A percentile compares a stretch with the other conserved stretches of the same genome.
Evolutionary conservation across 2,329 filamentous ascomycete genomes (phyloP).

Genomic region (Bretziella fagacearum): DNA sequence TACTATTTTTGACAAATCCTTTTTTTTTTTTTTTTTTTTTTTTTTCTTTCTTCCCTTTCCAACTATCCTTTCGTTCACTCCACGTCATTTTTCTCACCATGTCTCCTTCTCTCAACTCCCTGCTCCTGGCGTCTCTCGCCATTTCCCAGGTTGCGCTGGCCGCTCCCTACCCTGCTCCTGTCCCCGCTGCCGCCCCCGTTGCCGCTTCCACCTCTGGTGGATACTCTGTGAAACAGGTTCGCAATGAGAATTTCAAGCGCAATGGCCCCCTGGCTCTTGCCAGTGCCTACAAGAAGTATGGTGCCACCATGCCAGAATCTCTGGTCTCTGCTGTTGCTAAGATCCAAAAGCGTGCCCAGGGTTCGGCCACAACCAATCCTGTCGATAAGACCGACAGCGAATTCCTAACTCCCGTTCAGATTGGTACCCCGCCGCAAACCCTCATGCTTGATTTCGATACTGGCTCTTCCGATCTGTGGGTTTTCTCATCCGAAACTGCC

Average conservation of each 20-base stretch:
- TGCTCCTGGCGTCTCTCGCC: slow-evolving; percentile 17
- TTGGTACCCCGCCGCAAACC: slow-evolving; percentile 28
- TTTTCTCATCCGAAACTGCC: slow-evolving; percentile 29
- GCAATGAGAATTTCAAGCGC: slow-evolving; percentile 22
- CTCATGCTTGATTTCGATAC: slow-evolving; percentile 30
- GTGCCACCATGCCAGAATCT: slow-evolving; percentile 20
- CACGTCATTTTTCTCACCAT: background rate
- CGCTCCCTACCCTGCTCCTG: slow-evolving; percentile 7
- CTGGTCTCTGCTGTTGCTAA: slow-evolving; percentile 18
- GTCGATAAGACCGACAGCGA: slow-evolving; percentile 21
- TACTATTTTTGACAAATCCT: slow-evolving; percentile 10
- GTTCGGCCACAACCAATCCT: slow-evolving; percentile 20
- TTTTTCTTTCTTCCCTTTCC: background rate
- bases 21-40: background rate
- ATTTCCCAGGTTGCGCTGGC: slow-evolving; percentile 17
- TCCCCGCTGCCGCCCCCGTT: background rate
- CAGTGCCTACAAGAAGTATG: slow-evolving; percentile 25
- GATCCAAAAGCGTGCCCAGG: slow-evolving; percentile 19
- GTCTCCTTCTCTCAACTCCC: slow-evolving; percentile 12
- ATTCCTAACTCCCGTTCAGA: slow-evolving; percentile 25
- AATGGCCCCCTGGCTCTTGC: slow-evolving; percentile 23
- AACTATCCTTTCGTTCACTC: background rate
- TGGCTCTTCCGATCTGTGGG: slow-evolving; percentile 31
- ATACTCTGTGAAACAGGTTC: slow-evolving; percentile 23
- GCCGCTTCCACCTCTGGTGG: too few species aligned